Evolutionary conservation across 2,329 filamentous ascomycete species (phyloP).

Genomic region (Microdochium paspali): DNA sequence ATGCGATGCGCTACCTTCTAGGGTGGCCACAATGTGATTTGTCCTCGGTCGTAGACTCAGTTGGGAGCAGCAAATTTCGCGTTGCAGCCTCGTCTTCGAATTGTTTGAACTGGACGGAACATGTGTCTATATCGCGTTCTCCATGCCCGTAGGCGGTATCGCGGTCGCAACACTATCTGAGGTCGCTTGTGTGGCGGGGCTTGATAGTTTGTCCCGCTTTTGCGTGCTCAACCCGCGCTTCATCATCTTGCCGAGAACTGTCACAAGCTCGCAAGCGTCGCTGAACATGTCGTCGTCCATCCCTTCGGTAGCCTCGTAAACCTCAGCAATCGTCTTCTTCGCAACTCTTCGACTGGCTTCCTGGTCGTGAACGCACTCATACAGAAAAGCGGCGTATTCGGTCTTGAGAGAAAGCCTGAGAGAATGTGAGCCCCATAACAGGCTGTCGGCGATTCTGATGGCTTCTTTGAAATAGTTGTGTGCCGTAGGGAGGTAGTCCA

Average conservation of each 20-base stretch:
- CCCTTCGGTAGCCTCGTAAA: constrained; percentile 82
- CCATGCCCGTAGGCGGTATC: constrained; percentile 12
- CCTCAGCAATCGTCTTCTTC: constrained; percentile 75
- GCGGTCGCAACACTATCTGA: constrained; percentile 10
- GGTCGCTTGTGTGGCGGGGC: constrained; percentile 8
- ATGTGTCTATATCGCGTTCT: constrained; percentile 12
- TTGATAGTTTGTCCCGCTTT: constrained; percentile 5
- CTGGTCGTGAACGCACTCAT: constrained; percentile 81
- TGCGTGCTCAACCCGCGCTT: constrained; percentile 52
- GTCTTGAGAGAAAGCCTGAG: constrained; percentile 82
- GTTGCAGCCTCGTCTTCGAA: too few species aligned
- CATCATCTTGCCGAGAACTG: constrained; percentile 80
- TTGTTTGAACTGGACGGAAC: too few species aligned
- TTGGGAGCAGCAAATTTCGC: too few species aligned
- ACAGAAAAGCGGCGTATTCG: constrained; percentile 87
- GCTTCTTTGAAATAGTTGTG: constrained; percentile 74
- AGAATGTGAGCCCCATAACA: constrained; percentile 82
- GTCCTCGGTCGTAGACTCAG: too few species aligned
- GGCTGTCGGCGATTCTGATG: constrained; percentile 59
- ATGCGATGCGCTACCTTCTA: too few species aligned
- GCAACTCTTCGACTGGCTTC: constrained; percentile 69
- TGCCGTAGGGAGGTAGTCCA: constrained; percentile 77
- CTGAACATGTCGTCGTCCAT: constrained; percentile 95
- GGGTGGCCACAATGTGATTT: too few species aligned
- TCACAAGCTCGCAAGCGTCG: constrained; percentile 82